phyloP scores from a whole-genome alignment of 2,329 filamentous ascomycete species.

The Colletotrichum liaoningense region DNA sequence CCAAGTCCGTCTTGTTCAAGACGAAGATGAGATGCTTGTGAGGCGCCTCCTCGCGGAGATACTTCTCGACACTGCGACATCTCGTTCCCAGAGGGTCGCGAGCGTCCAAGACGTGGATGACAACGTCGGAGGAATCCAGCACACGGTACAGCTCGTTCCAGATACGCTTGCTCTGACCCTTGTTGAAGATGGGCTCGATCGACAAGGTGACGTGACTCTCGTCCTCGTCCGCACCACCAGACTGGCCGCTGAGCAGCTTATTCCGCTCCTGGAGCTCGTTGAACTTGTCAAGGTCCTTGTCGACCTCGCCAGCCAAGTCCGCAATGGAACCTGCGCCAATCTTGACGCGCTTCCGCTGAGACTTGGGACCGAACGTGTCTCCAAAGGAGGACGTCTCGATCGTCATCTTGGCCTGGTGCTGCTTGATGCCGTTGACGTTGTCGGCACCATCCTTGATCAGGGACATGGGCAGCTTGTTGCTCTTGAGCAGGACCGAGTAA shows the following conservation, averaged over 20 bases:
- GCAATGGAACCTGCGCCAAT: slow-evolving; percentile 83
- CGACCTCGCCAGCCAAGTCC: slow-evolving; percentile 84
- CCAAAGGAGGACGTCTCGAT: slow-evolving; percentile 88
- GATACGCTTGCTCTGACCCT: slow-evolving; percentile 94
- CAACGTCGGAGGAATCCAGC: slow-evolving; percentile 94
- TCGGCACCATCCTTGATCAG: slow-evolving; percentile 84
- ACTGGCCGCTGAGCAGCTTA: slow-evolving; percentile 78
- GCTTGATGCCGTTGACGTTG: slow-evolving; percentile 82
- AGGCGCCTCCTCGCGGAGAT: slow-evolving; percentile 90
- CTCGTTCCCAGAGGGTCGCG: slow-evolving; percentile 90
- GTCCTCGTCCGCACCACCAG: slow-evolving; percentile 65
- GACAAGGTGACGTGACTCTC: slow-evolving; percentile 68
- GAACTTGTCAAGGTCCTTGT: slow-evolving; percentile 84
- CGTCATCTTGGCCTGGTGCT: slow-evolving; percentile 93
- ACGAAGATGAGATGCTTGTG: slow-evolving; percentile 96
- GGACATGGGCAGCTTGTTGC: slow-evolving; percentile 96
- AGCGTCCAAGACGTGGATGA: slow-evolving; percentile 94
- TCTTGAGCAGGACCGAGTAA: slow-evolving; percentile 94
- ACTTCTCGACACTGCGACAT: slow-evolving; percentile 84
- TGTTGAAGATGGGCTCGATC: slow-evolving; percentile 90
- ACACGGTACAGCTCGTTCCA: slow-evolving; percentile 98
- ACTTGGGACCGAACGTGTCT: slow-evolving; percentile 93
- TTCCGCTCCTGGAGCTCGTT: slow-evolving; percentile 84
- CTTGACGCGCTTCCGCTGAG: slow-evolving; percentile 93
- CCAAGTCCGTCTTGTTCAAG: slow-evolving; percentile 91